Conservation (phyloP, 129 eudicot genomes). For the Flaveria bidentis region DNA sequence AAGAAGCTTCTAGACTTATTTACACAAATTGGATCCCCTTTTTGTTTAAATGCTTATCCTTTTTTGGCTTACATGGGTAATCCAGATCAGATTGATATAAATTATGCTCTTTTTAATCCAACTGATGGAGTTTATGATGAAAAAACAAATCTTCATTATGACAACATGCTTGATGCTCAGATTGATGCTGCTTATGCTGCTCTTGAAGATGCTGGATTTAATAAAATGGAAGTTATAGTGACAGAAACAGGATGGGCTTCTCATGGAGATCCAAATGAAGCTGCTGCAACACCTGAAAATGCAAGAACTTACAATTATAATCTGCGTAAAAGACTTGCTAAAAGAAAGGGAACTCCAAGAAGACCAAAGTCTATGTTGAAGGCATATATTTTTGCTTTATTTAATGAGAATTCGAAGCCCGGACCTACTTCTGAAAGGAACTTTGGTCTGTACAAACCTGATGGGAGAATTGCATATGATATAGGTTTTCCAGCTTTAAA, state of each 20-base stretch:
- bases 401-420: conserved; percentile 71
- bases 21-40: conserved; percentile 74
- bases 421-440: conserved; percentile 81
- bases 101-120: conserved; percentile 73
- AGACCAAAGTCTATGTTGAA: conserved; percentile 72
- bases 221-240: conserved; percentile 85
- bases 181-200: conserved; percentile 94
- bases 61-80: conserved; percentile 82
- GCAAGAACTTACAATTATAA: conserved; percentile 83
- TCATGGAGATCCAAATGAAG: conserved; percentile 76
- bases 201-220: conserved; percentile 71
- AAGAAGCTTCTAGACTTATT: conserved; percentile 79
- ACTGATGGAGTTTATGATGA: conserved; percentile 60
- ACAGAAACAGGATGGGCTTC: conserved; percentile 99
- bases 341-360: conserved; percentile 84
- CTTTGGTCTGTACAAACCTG: conserved; percentile 82
- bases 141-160: conserved; percentile 72
- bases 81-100: conserved; percentile 68
- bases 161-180: conserved; percentile 94
- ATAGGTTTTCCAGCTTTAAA: conserved; percentile 71
- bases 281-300: conserved; percentile 68
- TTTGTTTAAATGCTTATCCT: conserved; percentile 92
- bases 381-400: conserved; percentile 81
- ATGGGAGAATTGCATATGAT: conserved; percentile 74
- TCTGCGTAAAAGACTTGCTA: conserved; percentile 78